phyloP scores from a whole-genome alignment of 2,329 filamentous ascomycete species.

The Didymella pomorum region DNA sequence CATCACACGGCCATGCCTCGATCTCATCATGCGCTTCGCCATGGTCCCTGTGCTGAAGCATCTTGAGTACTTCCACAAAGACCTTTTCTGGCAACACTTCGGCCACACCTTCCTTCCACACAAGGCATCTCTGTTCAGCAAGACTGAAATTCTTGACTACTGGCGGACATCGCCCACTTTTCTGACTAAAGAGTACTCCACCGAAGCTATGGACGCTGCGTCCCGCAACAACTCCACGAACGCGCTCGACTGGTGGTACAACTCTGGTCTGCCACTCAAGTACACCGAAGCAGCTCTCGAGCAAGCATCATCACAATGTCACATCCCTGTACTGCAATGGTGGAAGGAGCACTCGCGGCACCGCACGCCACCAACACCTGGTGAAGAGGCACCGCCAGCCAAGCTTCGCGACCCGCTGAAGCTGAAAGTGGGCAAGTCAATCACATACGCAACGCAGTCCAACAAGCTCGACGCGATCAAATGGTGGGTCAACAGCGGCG shows the following conservation, averaged over 20 bases:
- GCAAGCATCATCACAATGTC: conserved; percentile 83
- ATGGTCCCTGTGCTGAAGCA: conserved; percentile 80
- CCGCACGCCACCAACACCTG: conserved; percentile 32
- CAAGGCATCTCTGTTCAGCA: conserved; percentile 88
- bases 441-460: conserved; percentile 83
- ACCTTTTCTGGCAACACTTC: conserved; percentile 87
- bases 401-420: conserved; percentile 51
- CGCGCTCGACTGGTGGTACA: conserved; percentile 91
- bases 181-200: conserved; percentile 83
- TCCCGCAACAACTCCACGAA: conserved; percentile 85
- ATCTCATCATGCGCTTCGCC: conserved; percentile 90
- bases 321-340: conserved; percentile 89
- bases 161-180: conserved; percentile 87
- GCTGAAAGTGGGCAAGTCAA: conserved; percentile 83
- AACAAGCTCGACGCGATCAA: conserved; percentile 78
- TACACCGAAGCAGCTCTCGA: conserved; percentile 90
- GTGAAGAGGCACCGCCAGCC: conserved; percentile 26
- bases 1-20: conserved; percentile 81
- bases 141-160: conserved; percentile 85
- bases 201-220: conserved; percentile 85
- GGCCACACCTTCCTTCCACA: conserved; percentile 82
- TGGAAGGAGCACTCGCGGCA: conserved; percentile 76
- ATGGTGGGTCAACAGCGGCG: conserved; percentile 87
- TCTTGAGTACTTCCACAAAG: conserved; percentile 69
- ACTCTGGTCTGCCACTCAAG: conserved; percentile 78